Base-by-base conservation (phyloP, 495 filamentous ascomycete genomes). In the Aspergillus affinis region DNA sequence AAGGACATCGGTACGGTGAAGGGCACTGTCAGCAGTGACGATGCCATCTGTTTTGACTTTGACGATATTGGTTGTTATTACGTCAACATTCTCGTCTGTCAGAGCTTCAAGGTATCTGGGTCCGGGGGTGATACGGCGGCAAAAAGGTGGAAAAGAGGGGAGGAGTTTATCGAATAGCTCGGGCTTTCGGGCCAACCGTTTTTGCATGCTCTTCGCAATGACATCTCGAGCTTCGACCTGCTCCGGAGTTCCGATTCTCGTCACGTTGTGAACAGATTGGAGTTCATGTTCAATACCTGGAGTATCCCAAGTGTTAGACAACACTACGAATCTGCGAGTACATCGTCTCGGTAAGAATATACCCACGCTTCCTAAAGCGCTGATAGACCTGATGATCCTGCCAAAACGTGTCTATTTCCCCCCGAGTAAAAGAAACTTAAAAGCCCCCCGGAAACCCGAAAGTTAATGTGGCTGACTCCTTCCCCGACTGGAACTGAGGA, bases 61-160 rank as follows among this genome's bases (percentile, higher is more conserved):
- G 18, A 69, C 57, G 13, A 84, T 82, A 0, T 69, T 62, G 0
- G 64, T 69, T 20, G 67, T 74, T 46, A 81, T 74, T 4, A 77
- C 60, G n/a, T 76, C 61, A 9, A 81, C 75, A 44, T 84, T 84
- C 3, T 75, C 70, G 23, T 77, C 67, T 5, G 71, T 76, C 21
- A 84, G 58, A 12, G 83, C 78, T 54, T 83, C 69, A 8, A 84
- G 70, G 51, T 81, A 81, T 23, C 76, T 79, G 2, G 77, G 75
- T 0, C 77, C 78, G 0, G 83, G 82, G 2, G 78, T 80, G 4
- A 84, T 72, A 6, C 82, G 79, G 45, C 78, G 75, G 57, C 81
- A 84, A 18, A 72, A 62, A 0, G 80, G 81, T 4, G 79, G 76
- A 53, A 85, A 80, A 6, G 75, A 64, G 6, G 77, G 77, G 1